Evolutionary conservation across 1,139 yeast species (phyloP).

Genomic region (Arxiozyma slooffiae): DNA sequence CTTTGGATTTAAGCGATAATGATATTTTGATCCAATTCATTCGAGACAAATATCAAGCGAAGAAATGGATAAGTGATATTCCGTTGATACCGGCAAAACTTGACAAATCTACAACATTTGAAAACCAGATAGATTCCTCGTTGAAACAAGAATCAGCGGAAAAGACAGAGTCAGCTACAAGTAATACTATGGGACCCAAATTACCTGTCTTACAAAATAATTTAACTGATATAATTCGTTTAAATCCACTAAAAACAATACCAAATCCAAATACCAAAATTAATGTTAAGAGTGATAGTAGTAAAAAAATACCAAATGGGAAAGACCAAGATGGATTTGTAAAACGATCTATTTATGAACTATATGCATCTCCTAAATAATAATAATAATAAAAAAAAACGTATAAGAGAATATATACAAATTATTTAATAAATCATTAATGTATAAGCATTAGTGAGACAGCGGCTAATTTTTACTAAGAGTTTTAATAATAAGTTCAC

Average conservation of each 20-base stretch:
- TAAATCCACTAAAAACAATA: neutral
- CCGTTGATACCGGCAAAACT: neutral
- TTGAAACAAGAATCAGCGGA: neutral
- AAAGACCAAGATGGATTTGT: neutral
- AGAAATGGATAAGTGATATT: conserved; percentile 55
- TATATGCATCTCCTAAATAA: neutral
- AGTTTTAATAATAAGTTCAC: too few species aligned
- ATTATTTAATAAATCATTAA: too few species aligned
- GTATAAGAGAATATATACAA: too few species aligned
- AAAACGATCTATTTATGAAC: conserved; percentile 1
- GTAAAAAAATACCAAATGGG: neutral
- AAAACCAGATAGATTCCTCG: neutral
- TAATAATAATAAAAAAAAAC: too few species aligned
- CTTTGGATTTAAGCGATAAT: conserved; percentile 35
- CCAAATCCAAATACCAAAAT: neutral
- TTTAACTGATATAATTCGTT: neutral
- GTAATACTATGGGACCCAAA: neutral
- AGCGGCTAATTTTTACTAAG: too few species aligned
- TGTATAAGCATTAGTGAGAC: too few species aligned
- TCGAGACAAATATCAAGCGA: conserved; percentile 79
- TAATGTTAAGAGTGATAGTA: neutral
- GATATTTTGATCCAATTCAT: conserved; percentile 81
- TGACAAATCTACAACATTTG: neutral
- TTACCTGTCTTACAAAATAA: neutral
- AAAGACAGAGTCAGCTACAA: neutral